phyloP scores from a whole-genome alignment of 1,139 yeast species.

The Candida glucosophila region DNA sequence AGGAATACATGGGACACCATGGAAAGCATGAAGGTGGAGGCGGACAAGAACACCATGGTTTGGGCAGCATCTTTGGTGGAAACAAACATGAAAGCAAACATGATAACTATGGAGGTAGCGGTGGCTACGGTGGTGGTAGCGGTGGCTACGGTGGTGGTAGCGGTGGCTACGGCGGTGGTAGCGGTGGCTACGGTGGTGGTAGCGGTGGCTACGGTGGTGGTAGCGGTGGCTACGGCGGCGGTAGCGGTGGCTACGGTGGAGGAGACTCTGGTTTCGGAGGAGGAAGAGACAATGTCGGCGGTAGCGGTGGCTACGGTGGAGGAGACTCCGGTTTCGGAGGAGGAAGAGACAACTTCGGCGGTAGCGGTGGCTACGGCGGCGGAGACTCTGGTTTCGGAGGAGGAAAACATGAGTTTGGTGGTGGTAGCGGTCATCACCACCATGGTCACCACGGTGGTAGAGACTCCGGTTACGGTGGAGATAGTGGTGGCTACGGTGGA shows the following conservation, averaged over 20 bases:
- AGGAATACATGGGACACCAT: constrained; percentile 5
- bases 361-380: constrained; percentile 6
- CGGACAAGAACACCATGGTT: constrained; percentile 6
- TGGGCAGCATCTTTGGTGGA: constrained; percentile 5
- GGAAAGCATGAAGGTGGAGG: constrained; percentile 7
- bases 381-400: constrained; percentile 7
- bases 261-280: constrained; percentile 6
- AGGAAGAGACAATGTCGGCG: constrained; percentile 4
- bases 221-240: constrained; percentile 7
- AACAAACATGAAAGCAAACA: constrained; percentile 6
- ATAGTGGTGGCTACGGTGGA: too few relatives aligned
- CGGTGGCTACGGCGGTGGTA: constrained; percentile 9
- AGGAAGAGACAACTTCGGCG: too few relatives aligned
- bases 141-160: constrained; percentile 7
- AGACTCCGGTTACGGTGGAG: too few relatives aligned
- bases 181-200: too few relatives aligned
- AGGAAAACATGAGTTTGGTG: constrained; percentile 6
- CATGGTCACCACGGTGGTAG: too few relatives aligned
- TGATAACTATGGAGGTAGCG: too few relatives aligned
- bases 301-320: constrained; percentile 4
- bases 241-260: constrained; percentile 8
- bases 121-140: constrained; percentile 7
- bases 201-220: too few relatives aligned
- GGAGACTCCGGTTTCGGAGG: constrained; percentile 5
- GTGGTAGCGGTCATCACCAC: too few relatives aligned